Percentiles rank a stretch among this genome's conserved stretches.
These are phyloP conservation scores for Posidonia australis DNA, from an alignment of 106 monocot genomes.

Conservation along the genomic window DNA sequence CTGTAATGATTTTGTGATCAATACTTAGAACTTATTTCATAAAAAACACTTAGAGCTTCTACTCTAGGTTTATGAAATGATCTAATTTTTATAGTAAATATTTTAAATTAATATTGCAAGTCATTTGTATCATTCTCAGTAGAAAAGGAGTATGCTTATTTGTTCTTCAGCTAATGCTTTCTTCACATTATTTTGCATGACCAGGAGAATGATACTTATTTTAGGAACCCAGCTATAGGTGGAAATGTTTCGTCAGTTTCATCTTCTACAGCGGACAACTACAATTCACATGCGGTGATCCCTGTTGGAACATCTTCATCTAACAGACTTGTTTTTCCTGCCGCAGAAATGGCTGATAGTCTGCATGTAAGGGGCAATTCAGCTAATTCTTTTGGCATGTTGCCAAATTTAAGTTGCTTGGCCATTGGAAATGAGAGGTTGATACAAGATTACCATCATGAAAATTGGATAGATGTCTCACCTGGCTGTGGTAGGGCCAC, in stretches of 20 bases:
- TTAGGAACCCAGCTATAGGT: not conserved
- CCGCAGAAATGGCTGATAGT: conserved; percentile 37
- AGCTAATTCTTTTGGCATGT: conserved; percentile 2
- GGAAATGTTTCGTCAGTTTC: not conserved
- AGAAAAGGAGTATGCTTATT: not conserved
- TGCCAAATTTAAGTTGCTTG: conserved; percentile 11
- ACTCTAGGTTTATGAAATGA: too few relatives aligned
- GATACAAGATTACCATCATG: conserved; percentile 6
- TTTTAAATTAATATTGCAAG: too few relatives aligned
- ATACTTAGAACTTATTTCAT: too few relatives aligned
- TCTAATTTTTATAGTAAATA: too few relatives aligned
- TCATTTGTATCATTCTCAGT: not conserved
- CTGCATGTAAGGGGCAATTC: conserved; percentile 25
- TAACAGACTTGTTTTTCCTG: conserved; percentile 37
- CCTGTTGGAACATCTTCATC: conserved; percentile 30
- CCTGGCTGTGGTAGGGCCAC: conserved; percentile 6
- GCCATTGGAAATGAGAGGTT: conserved; percentile 8
- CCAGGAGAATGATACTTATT: conserved; percentile 1
- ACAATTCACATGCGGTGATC: not conserved
- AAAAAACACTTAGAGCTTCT: too few relatives aligned
- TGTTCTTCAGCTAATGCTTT: not conserved
- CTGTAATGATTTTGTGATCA: too few relatives aligned
- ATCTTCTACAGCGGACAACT: not conserved
- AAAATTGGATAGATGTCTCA: conserved; percentile 33
- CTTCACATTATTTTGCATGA: not conserved